phyloP scores from a whole-genome alignment of 1,139 yeast genomes.

The Magnusiomyces sp. region DNA sequence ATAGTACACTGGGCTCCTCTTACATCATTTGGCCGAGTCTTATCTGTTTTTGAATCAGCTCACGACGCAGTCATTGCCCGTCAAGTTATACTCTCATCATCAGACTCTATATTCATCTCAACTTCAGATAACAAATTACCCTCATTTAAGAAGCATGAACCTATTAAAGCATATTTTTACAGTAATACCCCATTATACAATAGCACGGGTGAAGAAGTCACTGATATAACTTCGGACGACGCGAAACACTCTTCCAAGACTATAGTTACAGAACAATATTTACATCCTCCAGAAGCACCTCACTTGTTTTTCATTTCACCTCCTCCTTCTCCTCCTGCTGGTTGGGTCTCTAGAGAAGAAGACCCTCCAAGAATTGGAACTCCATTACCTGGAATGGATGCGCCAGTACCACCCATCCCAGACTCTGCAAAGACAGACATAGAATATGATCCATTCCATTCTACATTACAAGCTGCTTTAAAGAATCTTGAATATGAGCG shows the following conservation, averaged over 20 bases:
- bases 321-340: conserved; percentile 39
- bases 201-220: background rate
- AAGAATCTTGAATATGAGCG: conserved; percentile 2
- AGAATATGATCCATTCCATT: conserved; percentile 12
- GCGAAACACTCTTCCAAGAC: conserved; percentile 6
- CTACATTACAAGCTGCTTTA: conserved; percentile 18
- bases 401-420: background rate
- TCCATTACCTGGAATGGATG: background rate
- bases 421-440: background rate
- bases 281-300: conserved; percentile 36
- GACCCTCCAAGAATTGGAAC: conserved; percentile 27
- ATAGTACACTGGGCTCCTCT: conserved; percentile 31
- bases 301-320: conserved; percentile 36
- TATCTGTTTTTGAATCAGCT: conserved; percentile 28
- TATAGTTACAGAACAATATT: conserved; percentile 17
- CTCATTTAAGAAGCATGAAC: conserved; percentile 5
- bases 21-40: conserved; percentile 31
- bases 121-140: background rate
- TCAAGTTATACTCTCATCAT: background rate
- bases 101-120: conserved; percentile 1
- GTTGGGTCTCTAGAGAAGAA: conserved; percentile 33
- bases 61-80: conserved; percentile 26
- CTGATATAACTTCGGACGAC: too few relatives aligned
- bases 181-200: conserved; percentile 19
- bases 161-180: conserved; percentile 18